Percentiles rank a stretch among this genome's conserved stretches.
Conservation (phyloP, 192 early-diverging fungal genomes). For the Backusella macrospora region DNA sequence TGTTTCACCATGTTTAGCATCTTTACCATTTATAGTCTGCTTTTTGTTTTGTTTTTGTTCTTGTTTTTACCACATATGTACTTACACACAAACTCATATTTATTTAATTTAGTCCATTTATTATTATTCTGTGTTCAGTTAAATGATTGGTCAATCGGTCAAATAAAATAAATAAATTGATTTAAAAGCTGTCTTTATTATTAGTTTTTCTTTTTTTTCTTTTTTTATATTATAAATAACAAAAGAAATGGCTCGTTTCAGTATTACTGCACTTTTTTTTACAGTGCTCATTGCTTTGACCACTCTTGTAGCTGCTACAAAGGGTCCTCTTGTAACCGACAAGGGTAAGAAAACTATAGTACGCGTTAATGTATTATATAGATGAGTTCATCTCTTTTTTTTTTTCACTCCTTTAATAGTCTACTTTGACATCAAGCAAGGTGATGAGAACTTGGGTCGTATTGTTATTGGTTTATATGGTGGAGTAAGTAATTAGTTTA, state of each 20-base stretch:
- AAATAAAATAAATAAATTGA: slow-evolving; percentile 6
- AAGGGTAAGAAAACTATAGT: slow-evolving; percentile 45
- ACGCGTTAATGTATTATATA: neutral
- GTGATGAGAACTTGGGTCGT: slow-evolving; percentile 67
- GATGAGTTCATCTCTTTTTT: slow-evolving; percentile 5
- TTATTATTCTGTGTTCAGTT: neutral
- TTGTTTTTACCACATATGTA: neutral
- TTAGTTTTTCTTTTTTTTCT: slow-evolving; percentile 6
- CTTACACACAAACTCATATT: neutral
- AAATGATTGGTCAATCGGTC: neutral
- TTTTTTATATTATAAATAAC: neutral
- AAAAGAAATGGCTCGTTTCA: slow-evolving; percentile 24
- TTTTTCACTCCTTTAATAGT: slow-evolving; percentile 45
- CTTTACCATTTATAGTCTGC: too few relatives aligned
- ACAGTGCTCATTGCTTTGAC: slow-evolving; percentile 25
- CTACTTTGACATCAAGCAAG: slow-evolving; percentile 87
- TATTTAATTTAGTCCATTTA: neutral
- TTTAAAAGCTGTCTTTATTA: neutral
- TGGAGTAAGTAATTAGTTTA: slow-evolving; percentile 46
- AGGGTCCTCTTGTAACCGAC: slow-evolving; percentile 69
- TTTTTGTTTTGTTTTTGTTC: neutral
- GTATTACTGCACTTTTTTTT: slow-evolving; percentile 21
- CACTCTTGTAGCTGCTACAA: slow-evolving; percentile 49
- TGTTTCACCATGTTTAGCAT: neutral
- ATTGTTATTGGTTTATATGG: slow-evolving; percentile 77